Evolutionary conservation across 805 yeast genomes (phyloP).

Genomic region (Saccharomycodes ludwigii): DNA sequence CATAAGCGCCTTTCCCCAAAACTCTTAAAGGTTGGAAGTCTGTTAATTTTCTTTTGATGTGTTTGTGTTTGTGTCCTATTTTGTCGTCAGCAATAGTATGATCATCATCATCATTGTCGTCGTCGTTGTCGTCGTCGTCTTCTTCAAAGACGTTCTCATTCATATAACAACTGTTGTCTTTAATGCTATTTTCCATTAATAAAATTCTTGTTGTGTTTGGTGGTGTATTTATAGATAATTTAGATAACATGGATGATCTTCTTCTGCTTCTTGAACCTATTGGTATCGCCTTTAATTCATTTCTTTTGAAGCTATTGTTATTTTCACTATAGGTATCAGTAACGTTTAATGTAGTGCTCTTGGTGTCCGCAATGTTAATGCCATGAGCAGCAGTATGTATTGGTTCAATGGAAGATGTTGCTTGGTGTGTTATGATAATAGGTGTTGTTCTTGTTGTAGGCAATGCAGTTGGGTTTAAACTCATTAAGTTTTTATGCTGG

Average conservation of each 20-base stretch:
- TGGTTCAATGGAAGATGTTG: too few species aligned
- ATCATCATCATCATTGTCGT: too few species aligned
- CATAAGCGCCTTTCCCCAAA: conserved; percentile 80
- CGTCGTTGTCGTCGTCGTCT: too few species aligned
- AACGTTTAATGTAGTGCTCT: too few species aligned
- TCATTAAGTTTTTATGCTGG: conserved; percentile 8
- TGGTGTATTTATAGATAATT: conserved; percentile 19
- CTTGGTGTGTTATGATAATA: not conserved
- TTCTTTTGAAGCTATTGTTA: too few species aligned
- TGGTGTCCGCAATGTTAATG: too few species aligned
- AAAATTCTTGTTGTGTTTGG: conserved; percentile 16
- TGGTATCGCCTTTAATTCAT: too few species aligned
- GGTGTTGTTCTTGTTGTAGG: conserved; percentile 2
- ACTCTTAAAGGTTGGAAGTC: conserved; percentile 72
- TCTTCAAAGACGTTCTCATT: too few species aligned
- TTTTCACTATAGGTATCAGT: too few species aligned
- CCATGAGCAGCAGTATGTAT: too few species aligned
- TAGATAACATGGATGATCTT: conserved; percentile 19
- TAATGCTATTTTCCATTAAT: conserved; percentile 8
- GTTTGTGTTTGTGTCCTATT: conserved; percentile 1
- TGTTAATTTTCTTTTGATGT: conserved; percentile 13
- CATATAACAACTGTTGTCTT: too few species aligned
- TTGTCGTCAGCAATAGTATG: not conserved
- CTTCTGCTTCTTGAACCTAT: conserved; percentile 10
- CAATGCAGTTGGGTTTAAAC: conserved; percentile 4